Base-by-base conservation (phyloP, 164 flowering plant genomes). In the Magnolia changhungtana region DNA sequence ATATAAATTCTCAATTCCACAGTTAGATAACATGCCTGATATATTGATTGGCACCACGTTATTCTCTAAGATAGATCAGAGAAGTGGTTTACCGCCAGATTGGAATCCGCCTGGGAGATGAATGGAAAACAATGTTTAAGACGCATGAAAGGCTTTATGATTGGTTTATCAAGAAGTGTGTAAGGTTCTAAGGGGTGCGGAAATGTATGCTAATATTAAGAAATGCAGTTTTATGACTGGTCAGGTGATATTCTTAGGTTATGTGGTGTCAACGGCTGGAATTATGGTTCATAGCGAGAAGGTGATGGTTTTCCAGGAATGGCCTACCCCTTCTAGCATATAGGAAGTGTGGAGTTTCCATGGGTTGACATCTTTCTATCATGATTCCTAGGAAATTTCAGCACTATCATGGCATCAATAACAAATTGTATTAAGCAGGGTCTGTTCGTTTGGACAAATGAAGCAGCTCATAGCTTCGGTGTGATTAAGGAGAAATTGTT, bases 331-430 rank as follows among this genome's bases (percentile, higher is more conserved):
- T 27, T 24, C 1, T 24, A 24, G 27, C 27, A 1, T 24, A 24
- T 1, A 24, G 27, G 27, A 24, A 24, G 27, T 24, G 27, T 24
- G 27, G 27, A 24, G 71, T 68, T 68, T 68, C 19, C 71, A 68
- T 68, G 71, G 71, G 5, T 21, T 68, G 71, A 19, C 71, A 24
- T 68, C 71, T 24, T 68, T 27, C 10, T 68, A 68, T n/a, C 13
- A 27, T 1, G 19, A 37, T 68, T 68, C 37, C 20, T 68, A 7
- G 0, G 13, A 9, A 68, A 68, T 24, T 24, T 24, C 27, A 24
- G 27, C 27, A 24, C 27, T 24, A 24, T 24, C 27, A 24, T 24
- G 27, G 68, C 68, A 8, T 7, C 68, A 65, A 23, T 65, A 19
- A 65, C 68, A 65, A 19, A 19, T 65, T 65, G 68, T 19, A 19